These are phyloP conservation scores for Gossypium longicalyx DNA, from an alignment of 345 rosid genomes.

Conservation along the genomic window DNA sequence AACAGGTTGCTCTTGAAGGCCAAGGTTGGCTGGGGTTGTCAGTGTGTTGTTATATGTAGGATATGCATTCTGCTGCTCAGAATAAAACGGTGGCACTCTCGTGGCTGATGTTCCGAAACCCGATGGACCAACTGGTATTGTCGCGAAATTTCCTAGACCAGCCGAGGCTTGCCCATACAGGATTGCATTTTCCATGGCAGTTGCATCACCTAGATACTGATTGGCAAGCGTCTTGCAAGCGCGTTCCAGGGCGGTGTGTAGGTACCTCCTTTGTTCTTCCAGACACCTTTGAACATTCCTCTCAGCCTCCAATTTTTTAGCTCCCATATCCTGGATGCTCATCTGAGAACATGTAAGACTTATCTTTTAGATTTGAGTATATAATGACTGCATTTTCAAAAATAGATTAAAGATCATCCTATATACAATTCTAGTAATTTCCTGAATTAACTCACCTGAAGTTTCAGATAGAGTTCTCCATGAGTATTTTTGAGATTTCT, in stretches of 20 bases:
- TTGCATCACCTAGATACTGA: not conserved
- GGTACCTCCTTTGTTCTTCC: slow-evolving; percentile 15
- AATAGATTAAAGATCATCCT: too few species aligned
- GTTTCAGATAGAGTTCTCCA: not conserved
- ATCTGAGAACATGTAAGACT: not conserved
- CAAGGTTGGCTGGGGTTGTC: not conserved
- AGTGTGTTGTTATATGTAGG: slow-evolving; percentile 1
- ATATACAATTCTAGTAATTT: not conserved
- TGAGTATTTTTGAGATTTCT: not conserved
- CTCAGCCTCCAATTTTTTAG: slow-evolving; percentile 7
- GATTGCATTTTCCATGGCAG: not conserved
- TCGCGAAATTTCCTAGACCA: not conserved
- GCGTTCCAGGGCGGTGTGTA: not conserved
- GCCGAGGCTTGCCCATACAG: not conserved
- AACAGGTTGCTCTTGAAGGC: not conserved
- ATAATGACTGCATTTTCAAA: not conserved
- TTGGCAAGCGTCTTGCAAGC: not conserved
- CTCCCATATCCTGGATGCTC: not conserved
- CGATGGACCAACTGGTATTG: not conserved
- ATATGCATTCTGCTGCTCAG: slow-evolving; percentile 9
- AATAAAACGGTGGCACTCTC: slow-evolving; percentile 3
- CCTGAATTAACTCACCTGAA: slow-evolving; percentile 15
- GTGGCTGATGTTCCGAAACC: not conserved
- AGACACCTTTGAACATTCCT: not conserved
- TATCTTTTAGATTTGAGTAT: not conserved